Conservation (phyloP, 2,329 filamentous ascomycete species). For the Pseudogymnoascus sp. region DNA sequence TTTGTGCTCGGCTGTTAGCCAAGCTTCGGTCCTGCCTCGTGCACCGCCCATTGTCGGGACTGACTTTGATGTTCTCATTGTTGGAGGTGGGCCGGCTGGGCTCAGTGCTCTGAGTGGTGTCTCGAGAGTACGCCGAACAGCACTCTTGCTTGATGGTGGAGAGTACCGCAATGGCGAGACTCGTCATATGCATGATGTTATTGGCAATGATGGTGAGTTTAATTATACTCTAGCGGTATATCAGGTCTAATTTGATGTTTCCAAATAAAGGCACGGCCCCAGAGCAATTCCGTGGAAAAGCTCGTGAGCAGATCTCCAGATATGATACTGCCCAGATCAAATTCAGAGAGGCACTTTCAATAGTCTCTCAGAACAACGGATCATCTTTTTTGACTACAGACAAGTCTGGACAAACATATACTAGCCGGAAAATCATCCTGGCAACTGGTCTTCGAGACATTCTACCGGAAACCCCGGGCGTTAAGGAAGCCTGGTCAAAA, state of each 20-base stretch:
- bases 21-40: background rate
- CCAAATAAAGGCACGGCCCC: conserved; percentile 28
- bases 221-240: background rate
- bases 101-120: conserved; percentile 32
- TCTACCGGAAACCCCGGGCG: conserved; percentile 43
- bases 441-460: conserved; percentile 46
- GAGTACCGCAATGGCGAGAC: conserved; percentile 35
- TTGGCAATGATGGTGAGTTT: conserved; percentile 28
- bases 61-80: conserved; percentile 27
- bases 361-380: conserved; percentile 29
- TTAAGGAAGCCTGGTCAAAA: conserved; percentile 47
- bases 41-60: background rate
- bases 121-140: conserved; percentile 30
- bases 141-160: conserved; percentile 35
- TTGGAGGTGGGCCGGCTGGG: conserved; percentile 38
- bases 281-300: conserved; percentile 24
- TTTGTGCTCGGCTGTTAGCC: conserved; percentile 5
- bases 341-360: conserved; percentile 43
- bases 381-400: conserved; percentile 40
- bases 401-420: conserved; percentile 27
- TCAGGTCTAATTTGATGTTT: background rate
- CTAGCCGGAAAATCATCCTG: conserved; percentile 45
- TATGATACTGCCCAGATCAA: conserved; percentile 43
- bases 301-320: conserved; percentile 38
- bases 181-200: conserved; percentile 38